phyloP scores from a whole-genome alignment of 2,329 filamentous ascomycete genomes.

The Elsinoe perseae region DNA sequence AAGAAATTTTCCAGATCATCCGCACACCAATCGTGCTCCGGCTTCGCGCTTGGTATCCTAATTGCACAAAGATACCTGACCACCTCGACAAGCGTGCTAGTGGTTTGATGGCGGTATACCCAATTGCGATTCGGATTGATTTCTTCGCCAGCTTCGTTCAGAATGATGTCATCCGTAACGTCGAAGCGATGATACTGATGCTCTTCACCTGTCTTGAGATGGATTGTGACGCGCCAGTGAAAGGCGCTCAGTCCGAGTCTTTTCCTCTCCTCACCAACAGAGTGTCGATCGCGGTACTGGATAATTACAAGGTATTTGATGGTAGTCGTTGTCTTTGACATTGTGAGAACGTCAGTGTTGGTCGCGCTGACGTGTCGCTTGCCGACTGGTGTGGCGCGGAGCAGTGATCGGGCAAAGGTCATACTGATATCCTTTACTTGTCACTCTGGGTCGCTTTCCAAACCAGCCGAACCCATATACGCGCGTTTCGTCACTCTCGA shows the following conservation, averaged over 20 bases:
- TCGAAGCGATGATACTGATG: conserved; percentile 1
- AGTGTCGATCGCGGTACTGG: neutral
- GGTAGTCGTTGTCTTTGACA: neutral
- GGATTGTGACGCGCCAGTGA: neutral
- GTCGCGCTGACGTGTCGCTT: neutral
- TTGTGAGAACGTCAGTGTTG: neutral
- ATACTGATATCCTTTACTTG: neutral
- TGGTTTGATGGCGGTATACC: neutral
- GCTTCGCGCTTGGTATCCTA: neutral
- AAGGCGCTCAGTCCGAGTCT: neutral
- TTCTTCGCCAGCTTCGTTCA: neutral
- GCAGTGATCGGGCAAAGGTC: neutral
- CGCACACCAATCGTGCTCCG: neutral
- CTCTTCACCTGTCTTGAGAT: neutral
- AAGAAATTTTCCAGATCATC: neutral
- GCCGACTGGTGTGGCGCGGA: neutral
- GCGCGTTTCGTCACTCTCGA: neutral
- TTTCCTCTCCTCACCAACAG: neutral
- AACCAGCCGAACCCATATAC: neutral
- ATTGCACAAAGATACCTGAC: neutral
- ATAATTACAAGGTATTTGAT: neutral
- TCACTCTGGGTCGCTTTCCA: neutral
- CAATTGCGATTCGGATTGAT: neutral
- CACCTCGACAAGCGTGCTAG: neutral
- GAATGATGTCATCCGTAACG: neutral